phyloP scores from a whole-genome alignment of 2,329 filamentous ascomycete genomes.

The Penicillium vulpinum region DNA sequence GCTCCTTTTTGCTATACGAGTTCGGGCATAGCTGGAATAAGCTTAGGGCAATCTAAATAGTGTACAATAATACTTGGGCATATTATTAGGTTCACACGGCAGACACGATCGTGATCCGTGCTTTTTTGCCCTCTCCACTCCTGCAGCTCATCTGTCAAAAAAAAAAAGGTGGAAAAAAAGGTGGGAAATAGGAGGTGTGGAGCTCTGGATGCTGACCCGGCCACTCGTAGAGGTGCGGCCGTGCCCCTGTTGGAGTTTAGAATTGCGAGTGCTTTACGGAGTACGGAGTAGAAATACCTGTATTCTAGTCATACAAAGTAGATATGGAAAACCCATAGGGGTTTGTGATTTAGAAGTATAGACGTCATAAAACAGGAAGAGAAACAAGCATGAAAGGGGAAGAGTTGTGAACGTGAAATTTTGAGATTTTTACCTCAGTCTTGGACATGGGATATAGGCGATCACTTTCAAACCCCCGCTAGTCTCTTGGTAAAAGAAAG shows the following conservation, averaged over 20 bases:
- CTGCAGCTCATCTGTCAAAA: conserved; percentile 8
- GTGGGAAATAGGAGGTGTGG: neutral
- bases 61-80: neutral
- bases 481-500: neutral
- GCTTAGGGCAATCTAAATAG: neutral
- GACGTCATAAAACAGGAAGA: no score
- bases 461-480: no score
- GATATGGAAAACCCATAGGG: neutral
- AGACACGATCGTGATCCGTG: conserved; percentile 3
- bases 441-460: no score
- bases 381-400: neutral
- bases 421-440: no score
- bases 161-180: neutral
- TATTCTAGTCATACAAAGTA: no score
- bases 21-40: neutral
- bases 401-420: no score
- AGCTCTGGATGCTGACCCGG: conserved; percentile 1
- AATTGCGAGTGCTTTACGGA: neutral
- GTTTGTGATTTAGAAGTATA: neutral
- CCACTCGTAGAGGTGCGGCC: neutral
- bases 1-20: neutral
- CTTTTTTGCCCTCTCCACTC: neutral
- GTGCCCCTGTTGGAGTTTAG: no score
- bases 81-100: neutral
- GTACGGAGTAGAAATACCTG: no score